Evolutionary conservation across 2,329 filamentous ascomycete species (phyloP).

Genomic region (Diplodia mutila): DNA sequence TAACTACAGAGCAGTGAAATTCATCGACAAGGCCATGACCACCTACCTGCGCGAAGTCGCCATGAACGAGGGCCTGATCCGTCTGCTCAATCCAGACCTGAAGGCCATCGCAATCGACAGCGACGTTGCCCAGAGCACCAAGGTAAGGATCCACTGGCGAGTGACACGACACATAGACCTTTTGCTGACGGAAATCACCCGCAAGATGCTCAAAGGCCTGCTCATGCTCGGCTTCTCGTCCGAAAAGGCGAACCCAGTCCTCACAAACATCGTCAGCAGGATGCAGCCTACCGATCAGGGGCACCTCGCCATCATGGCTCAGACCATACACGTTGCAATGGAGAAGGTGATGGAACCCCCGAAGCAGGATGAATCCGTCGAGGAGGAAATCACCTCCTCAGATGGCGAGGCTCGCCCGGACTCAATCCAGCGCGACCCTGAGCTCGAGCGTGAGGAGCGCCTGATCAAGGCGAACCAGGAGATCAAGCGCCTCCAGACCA

Average conservation of each 20-base stretch:
- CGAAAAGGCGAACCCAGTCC: constrained; percentile 53
- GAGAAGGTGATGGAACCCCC: constrained; percentile 16
- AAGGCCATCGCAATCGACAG: constrained; percentile 54
- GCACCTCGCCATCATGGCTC: constrained; percentile 46
- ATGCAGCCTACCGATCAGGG: constrained; percentile 42
- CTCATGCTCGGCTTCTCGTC: constrained; percentile 53
- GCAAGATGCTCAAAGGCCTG: constrained; percentile 52
- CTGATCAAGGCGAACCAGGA: constrained; percentile 54
- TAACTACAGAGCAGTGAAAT: constrained; percentile 44
- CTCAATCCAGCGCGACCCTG: constrained; percentile 41
- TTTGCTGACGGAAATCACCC: not conserved
- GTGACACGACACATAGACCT: not conserved
- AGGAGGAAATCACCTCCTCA: constrained; percentile 14
- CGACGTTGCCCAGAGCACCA: constrained; percentile 24
- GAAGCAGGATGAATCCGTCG: constrained; percentile 15
- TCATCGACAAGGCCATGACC: constrained; percentile 53
- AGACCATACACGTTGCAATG: constrained; percentile 36
- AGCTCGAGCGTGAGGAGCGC: constrained; percentile 55
- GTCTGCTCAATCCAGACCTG: constrained; percentile 49
- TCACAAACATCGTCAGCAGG: constrained; percentile 47
- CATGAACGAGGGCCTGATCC: constrained; percentile 39
- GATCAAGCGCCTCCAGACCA: constrained; percentile 48
- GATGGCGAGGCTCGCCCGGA: constrained; percentile 20
- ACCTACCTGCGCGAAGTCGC: constrained; percentile 54
- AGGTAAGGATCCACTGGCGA: constrained; percentile 31